Percentiles rank a stretch among this genome's conserved stretches.
Evolutionary conservation across 768 basidiomycete species (phyloP).

Genomic region (Clitopilus hobsonii): DNA sequence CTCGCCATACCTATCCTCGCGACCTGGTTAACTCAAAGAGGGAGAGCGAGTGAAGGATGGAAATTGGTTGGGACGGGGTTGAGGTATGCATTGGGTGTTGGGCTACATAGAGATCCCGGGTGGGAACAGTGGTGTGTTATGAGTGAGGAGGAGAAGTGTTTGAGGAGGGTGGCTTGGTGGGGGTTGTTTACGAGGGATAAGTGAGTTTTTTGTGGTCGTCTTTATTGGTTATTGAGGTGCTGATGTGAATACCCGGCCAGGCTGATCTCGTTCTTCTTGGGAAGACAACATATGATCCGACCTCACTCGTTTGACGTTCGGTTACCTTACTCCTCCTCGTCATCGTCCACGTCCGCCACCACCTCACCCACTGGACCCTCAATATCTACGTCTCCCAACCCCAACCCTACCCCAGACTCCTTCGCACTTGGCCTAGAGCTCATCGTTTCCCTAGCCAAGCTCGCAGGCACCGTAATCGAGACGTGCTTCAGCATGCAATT

Average conservation of each 20-base stretch:
- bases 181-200: constrained; percentile 37
- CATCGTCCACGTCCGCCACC: constrained; percentile 20
- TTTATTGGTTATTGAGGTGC: constrained; percentile 1
- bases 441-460: constrained; percentile 31
- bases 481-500: constrained; percentile 31
- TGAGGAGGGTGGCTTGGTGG: constrained; percentile 41
- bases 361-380: too few species aligned
- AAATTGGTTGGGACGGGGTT: constrained; percentile 38
- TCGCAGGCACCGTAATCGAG: constrained; percentile 37
- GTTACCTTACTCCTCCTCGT: not conserved
- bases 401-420: constrained; percentile 27
- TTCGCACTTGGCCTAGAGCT: constrained; percentile 31
- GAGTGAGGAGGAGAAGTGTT: constrained; percentile 35
- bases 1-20: constrained; percentile 41
- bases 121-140: constrained; percentile 37
- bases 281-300: constrained; percentile 39
- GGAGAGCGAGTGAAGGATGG: constrained; percentile 47
- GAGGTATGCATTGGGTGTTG: constrained; percentile 33
- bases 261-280: constrained; percentile 38
- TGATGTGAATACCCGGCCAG: constrained; percentile 20
- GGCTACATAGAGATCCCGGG: constrained; percentile 39
- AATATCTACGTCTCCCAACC: too few species aligned
- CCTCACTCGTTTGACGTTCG: constrained; percentile 32
- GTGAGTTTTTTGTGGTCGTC: constrained; percentile 18
- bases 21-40: constrained; percentile 40